Evolutionary conservation across 1,139 yeast species (phyloP).

Genomic region (Citeromyces hawaiiensis): DNA sequence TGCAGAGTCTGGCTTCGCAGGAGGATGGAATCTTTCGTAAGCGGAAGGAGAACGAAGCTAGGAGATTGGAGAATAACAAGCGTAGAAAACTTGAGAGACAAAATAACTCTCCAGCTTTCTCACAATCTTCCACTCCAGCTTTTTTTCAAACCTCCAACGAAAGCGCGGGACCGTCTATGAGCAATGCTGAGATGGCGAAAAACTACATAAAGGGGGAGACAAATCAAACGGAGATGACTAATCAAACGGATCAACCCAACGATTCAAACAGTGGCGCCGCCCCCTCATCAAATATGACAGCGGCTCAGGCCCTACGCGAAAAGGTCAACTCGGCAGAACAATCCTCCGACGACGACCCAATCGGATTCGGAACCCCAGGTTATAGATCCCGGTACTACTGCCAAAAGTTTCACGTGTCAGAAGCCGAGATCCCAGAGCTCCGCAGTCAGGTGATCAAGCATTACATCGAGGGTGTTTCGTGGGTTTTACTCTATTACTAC

Average conservation of each 20-base stretch:
- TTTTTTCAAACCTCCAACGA: constrained; percentile 59
- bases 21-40: constrained; percentile 73
- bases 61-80: constrained; percentile 50
- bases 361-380: constrained; percentile 34
- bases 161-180: constrained; percentile 48
- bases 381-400: constrained; percentile 72
- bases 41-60: constrained; percentile 52
- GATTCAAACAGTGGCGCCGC: constrained; percentile 6
- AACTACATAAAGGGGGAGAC: constrained; percentile 60
- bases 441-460: constrained; percentile 45
- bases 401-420: constrained; percentile 51
- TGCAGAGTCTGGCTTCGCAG: constrained; percentile 51
- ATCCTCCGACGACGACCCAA: constrained; percentile 7
- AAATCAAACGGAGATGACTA: constrained; percentile 54
- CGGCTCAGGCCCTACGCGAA: constrained; percentile 8
- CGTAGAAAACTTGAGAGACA: constrained; percentile 31
- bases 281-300: constrained; percentile 6
- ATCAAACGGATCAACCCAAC: constrained; percentile 23
- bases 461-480: constrained; percentile 88
- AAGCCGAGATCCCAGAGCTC: constrained; percentile 26
- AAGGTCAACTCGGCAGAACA: constrained; percentile 13
- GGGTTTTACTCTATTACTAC: constrained; percentile 88
- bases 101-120: constrained; percentile 15
- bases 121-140: constrained; percentile 66
- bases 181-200: constrained; percentile 62